Conservation (phyloP, 139 green algal genomes). For the Tetratostichococcus sp. region DNA sequence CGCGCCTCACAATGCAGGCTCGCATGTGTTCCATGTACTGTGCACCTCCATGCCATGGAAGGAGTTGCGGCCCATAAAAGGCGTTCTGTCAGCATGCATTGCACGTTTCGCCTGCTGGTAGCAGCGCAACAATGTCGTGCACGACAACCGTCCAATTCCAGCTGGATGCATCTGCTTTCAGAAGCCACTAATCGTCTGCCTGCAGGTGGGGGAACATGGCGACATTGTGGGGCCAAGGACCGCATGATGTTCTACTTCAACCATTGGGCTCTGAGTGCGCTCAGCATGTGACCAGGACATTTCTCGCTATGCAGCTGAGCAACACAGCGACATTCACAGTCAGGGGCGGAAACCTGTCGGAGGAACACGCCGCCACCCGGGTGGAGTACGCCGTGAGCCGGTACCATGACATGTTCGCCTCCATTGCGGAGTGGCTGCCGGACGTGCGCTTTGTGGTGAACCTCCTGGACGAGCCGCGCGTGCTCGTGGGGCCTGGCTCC, state of each 20-base stretch:
- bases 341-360: neutral
- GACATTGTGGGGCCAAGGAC: too few relatives aligned
- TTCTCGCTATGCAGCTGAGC: neutral
- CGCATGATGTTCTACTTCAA: too few relatives aligned
- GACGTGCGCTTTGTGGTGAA: constrained; percentile 11
- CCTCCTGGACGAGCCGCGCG: constrained; percentile 2
- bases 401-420: neutral
- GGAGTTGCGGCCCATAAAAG: too few relatives aligned
- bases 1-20: neutral
- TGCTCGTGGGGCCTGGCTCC: neutral
- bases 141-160: too few relatives aligned
- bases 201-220: too few relatives aligned
- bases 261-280: neutral
- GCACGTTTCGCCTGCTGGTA: too few relatives aligned
- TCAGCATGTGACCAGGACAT: neutral
- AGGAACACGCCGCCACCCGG: neutral
- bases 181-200: too few relatives aligned
- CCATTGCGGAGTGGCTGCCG: neutral
- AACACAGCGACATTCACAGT: neutral
- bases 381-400: neutral
- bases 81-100: too few relatives aligned
- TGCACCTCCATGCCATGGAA: too few relatives aligned
- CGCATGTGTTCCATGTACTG: too few relatives aligned
- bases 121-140: too few relatives aligned
- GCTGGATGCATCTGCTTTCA: too few relatives aligned